Evolutionary conservation across 2,329 filamentous ascomycete genomes (phyloP).

Genomic region (Pyrenochaeta sp.): DNA sequence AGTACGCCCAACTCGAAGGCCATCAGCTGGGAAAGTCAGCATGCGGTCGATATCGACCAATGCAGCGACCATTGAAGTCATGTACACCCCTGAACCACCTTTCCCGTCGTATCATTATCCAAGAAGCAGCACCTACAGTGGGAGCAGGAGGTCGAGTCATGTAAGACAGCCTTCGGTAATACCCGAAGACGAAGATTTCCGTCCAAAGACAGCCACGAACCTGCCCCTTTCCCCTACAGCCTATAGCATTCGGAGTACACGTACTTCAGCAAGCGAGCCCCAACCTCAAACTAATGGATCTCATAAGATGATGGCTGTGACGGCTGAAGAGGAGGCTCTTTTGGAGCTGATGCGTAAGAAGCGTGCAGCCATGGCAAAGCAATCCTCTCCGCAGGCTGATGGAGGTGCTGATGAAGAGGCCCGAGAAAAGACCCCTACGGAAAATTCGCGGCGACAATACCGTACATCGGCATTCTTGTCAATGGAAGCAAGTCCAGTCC

Average conservation of each 20-base stretch:
- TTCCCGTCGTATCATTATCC: slow-evolving; percentile 27
- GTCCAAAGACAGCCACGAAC: slow-evolving; percentile 37
- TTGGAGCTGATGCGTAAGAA: slow-evolving; percentile 60
- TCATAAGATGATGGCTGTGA: slow-evolving; percentile 56
- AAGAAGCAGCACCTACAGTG: slow-evolving; percentile 24
- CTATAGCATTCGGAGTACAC: slow-evolving; percentile 38
- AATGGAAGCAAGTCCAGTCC: slow-evolving; percentile 33
- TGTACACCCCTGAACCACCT: slow-evolving; percentile 44
- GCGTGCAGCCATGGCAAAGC: slow-evolving; percentile 55
- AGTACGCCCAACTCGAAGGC: slow-evolving; percentile 34
- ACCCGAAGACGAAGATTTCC: slow-evolving; percentile 41
- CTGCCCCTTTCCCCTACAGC: slow-evolving; percentile 33
- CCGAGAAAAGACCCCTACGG: slow-evolving; percentile 24
- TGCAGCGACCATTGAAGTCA: slow-evolving; percentile 49
- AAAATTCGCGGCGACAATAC: slow-evolving; percentile 13
- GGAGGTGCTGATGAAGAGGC: slow-evolving; percentile 35
- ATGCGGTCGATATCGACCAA: slow-evolving; percentile 43
- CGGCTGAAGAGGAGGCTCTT: slow-evolving; percentile 58
- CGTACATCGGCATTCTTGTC: slow-evolving; percentile 38
- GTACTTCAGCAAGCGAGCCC: slow-evolving; percentile 45
- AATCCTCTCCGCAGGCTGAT: slow-evolving; percentile 47
- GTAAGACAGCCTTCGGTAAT: slow-evolving; percentile 49
- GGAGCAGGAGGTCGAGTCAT: slow-evolving; percentile 39
- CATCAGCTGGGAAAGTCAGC: slow-evolving; percentile 43
- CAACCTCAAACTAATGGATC: slow-evolving; percentile 35